phyloP scores from a whole-genome alignment of 2,329 filamentous ascomycete genomes.

The Fusarium buharicum region DNA sequence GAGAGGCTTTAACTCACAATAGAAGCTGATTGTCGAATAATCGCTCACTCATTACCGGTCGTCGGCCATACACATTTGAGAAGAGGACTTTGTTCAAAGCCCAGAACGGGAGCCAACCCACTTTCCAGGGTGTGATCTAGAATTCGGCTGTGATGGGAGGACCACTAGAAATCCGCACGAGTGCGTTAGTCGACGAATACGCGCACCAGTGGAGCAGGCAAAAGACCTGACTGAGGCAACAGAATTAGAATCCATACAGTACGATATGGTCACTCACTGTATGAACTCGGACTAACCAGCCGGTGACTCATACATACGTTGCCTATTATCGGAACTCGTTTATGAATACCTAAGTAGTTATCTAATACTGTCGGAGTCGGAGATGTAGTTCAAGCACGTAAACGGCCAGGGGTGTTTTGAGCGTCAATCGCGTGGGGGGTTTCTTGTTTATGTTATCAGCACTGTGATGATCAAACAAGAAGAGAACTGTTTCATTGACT shows the following conservation, averaged over 20 bases:
- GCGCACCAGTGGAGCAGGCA: conserved; percentile 28
- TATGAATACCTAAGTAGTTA: too few species aligned
- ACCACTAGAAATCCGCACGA: conserved; percentile 33
- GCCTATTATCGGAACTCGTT: conserved; percentile 21
- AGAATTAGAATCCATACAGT: conserved; percentile 20
- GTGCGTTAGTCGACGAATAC: conserved; percentile 31
- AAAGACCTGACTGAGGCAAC: neutral
- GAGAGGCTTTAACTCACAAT: neutral
- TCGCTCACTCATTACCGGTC: conserved; percentile 31
- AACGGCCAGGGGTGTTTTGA: conserved; percentile 6
- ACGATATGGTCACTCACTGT: conserved; percentile 6
- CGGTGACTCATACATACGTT: conserved; percentile 34
- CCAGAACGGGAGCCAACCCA: conserved; percentile 6
- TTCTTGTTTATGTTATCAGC: neutral
- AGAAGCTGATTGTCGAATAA: conserved; percentile 22
- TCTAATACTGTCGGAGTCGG: conserved; percentile 1
- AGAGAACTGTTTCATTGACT: neutral
- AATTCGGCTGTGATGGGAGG: conserved; percentile 35
- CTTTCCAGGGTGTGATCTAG: conserved; percentile 32
- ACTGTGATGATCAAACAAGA: conserved; percentile 2
- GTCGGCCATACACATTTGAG: conserved; percentile 27
- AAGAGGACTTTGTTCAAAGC: conserved; percentile 13
- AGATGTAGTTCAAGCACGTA: neutral
- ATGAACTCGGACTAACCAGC: conserved; percentile 16
- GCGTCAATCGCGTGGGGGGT: conserved; percentile 32